Evolutionary conservation across 2,329 filamentous ascomycete genomes (phyloP).

Genomic region (Seiridium cupressi): DNA sequence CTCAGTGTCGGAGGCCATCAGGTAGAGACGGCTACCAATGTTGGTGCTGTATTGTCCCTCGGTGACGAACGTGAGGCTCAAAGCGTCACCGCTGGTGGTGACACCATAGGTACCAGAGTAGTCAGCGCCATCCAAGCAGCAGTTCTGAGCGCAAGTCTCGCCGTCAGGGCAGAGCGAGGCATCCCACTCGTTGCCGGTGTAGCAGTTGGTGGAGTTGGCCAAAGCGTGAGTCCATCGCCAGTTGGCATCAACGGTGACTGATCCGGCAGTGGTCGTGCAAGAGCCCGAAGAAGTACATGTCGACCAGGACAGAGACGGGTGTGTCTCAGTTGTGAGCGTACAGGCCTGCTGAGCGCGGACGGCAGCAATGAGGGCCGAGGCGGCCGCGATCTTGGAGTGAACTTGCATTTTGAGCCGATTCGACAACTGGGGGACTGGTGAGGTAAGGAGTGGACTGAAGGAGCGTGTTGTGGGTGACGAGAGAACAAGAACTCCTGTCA

Average conservation of each 20-base stretch:
- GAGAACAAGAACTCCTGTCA: neutral
- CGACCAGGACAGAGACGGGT: constrained; percentile 44
- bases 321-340: constrained; percentile 37
- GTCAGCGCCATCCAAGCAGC: constrained; percentile 43
- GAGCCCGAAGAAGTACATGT: constrained; percentile 38
- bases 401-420: constrained; percentile 15
- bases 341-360: constrained; percentile 41
- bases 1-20: constrained; percentile 51
- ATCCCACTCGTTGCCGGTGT: constrained; percentile 40
- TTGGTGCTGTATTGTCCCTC: constrained; percentile 37
- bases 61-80: constrained; percentile 51
- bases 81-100: constrained; percentile 39
- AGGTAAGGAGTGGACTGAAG: constrained; percentile 13
- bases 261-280: constrained; percentile 40
- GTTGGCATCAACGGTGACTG: constrained; percentile 47
- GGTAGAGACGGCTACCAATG: constrained; percentile 49
- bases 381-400: constrained; percentile 24
- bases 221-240: constrained; percentile 49
- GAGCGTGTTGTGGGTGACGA: constrained; percentile 10
- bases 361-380: constrained; percentile 34
- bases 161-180: constrained; percentile 31
- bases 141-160: constrained; percentile 35
- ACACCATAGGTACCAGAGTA: constrained; percentile 45
- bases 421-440: constrained; percentile 1
- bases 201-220: constrained; percentile 42